Conservation (phyloP, 768 basidiomycete genomes). For the Boletus tylopilopsis region DNA sequence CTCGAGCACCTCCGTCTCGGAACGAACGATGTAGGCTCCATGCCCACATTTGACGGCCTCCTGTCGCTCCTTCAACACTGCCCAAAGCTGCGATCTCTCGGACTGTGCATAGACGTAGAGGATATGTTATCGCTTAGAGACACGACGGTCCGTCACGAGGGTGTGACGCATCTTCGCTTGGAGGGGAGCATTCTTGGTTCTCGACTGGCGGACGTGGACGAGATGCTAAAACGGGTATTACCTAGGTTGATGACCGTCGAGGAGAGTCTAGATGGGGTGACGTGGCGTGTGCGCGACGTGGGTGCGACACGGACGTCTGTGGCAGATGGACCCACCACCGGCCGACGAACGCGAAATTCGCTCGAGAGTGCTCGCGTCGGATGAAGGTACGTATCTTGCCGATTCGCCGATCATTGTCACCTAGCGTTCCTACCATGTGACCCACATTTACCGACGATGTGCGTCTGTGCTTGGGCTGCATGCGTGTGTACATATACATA, state of each 20-base stretch:
- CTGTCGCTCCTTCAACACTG: constrained; percentile 19
- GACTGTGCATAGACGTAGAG: constrained; percentile 13
- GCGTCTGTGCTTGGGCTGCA: no score
- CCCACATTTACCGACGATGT: no score
- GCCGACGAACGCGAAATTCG: constrained; percentile 17
- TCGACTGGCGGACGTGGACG: constrained; percentile 16
- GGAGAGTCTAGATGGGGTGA: constrained; percentile 17
- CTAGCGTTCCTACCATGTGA: no score
- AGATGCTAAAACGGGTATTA: constrained; percentile 19
- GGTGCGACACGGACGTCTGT: not conserved
- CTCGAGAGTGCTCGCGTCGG: not conserved
- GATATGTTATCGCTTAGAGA: constrained; percentile 9
- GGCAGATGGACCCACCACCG: not conserved
- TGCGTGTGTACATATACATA: not conserved
- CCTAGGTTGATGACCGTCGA: constrained; percentile 21
- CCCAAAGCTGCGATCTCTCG: constrained; percentile 12
- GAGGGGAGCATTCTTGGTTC: constrained; percentile 12
- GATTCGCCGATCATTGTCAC: not conserved
- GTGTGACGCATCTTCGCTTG: constrained; percentile 14
- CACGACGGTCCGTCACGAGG: constrained; percentile 11
- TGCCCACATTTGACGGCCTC: constrained; percentile 11
- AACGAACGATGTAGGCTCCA: not conserved
- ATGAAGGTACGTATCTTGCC: not conserved
- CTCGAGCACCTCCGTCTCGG: constrained; percentile 18
- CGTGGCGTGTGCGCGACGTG: constrained; percentile 12